phyloP scores from a whole-genome alignment of 2,329 filamentous ascomycete genomes.

The Nigrospora osmanthi region DNA sequence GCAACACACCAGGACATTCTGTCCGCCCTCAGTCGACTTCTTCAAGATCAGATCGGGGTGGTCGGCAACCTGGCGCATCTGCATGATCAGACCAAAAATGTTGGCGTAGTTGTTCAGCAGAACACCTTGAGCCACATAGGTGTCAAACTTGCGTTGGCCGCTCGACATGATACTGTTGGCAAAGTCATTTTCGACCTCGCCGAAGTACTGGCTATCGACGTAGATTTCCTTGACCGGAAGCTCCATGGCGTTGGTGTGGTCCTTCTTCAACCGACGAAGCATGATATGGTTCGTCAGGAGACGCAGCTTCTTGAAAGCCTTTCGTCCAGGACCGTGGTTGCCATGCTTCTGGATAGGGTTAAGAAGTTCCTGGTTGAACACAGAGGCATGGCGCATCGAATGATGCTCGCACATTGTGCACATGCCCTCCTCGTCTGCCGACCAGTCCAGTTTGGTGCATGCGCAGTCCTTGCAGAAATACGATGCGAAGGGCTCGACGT shows the following conservation, averaged over 20 bases:
- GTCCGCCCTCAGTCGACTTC: slow-evolving; percentile 76
- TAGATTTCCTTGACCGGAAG: slow-evolving; percentile 90
- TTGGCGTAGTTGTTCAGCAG: slow-evolving; percentile 98
- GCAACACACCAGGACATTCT: slow-evolving; percentile 85
- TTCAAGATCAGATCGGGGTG: slow-evolving; percentile 91
- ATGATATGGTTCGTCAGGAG: slow-evolving; percentile 90
- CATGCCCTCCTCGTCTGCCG: slow-evolving; percentile 60
- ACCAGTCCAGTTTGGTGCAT: slow-evolving; percentile 80
- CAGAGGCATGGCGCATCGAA: slow-evolving; percentile 53
- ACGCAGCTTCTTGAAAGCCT: slow-evolving; percentile 74
- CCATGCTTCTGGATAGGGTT: slow-evolving; percentile 68
- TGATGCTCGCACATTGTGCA: slow-evolving; percentile 40
- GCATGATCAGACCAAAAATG: slow-evolving; percentile 98
- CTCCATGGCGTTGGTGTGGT: slow-evolving; percentile 92
- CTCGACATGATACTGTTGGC: slow-evolving; percentile 94
- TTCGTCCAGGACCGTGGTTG: slow-evolving; percentile 52
- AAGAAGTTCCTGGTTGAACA: slow-evolving; percentile 92
- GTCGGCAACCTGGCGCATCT: slow-evolving; percentile 96
- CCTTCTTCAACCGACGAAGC: slow-evolving; percentile 88
- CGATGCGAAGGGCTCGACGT: slow-evolving; percentile 80
- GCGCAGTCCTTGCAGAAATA: slow-evolving; percentile 88
- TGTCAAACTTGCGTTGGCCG: slow-evolving; percentile 82
- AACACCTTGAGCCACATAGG: slow-evolving; percentile 89
- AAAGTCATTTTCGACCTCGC: slow-evolving; percentile 92
- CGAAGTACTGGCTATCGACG: slow-evolving; percentile 92